phyloP scores from a whole-genome alignment of 73 alveolate genomes.

The Effrenium voratum region DNA sequence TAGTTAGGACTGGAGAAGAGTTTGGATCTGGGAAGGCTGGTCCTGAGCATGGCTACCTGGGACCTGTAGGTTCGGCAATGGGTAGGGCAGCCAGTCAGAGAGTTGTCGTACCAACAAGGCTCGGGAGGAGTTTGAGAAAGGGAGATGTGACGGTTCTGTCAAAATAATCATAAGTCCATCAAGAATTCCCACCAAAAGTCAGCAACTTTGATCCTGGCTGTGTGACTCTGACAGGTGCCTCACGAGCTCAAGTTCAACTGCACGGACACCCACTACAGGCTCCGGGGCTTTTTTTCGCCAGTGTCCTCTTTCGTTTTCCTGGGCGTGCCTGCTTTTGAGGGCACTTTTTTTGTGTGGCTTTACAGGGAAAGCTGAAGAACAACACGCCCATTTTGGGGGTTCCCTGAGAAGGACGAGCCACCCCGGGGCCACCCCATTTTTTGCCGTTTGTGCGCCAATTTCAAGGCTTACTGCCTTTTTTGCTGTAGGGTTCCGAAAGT shows the following conservation, averaged over 20 bases:
- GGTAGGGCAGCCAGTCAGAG: background rate
- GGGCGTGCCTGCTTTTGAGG: background rate
- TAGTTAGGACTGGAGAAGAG: no score
- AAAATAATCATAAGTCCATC: background rate
- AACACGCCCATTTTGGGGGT: no score
- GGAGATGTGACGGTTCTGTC: background rate
- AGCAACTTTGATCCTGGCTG: background rate
- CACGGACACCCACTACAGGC: background rate
- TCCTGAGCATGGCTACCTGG: background rate
- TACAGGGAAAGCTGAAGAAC: background rate
- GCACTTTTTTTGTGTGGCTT: background rate
- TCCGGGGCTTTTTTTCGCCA: no score
- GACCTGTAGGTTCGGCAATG: background rate
- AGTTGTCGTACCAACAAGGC: background rate
- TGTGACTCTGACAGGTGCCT: background rate
- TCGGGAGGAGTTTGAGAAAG: background rate
- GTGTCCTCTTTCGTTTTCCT: no score
- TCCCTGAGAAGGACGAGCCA: background rate
- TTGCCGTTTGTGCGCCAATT: background rate
- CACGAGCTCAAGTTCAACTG: background rate
- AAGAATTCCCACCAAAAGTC: background rate
- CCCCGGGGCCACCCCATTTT: background rate
- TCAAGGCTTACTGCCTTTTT: background rate
- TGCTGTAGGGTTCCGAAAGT: no score
- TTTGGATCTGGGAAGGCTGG: no score